phyloP scores from a whole-genome alignment of 2,329 filamentous ascomycete species.

The Plectosphaerella plurivora region DNA sequence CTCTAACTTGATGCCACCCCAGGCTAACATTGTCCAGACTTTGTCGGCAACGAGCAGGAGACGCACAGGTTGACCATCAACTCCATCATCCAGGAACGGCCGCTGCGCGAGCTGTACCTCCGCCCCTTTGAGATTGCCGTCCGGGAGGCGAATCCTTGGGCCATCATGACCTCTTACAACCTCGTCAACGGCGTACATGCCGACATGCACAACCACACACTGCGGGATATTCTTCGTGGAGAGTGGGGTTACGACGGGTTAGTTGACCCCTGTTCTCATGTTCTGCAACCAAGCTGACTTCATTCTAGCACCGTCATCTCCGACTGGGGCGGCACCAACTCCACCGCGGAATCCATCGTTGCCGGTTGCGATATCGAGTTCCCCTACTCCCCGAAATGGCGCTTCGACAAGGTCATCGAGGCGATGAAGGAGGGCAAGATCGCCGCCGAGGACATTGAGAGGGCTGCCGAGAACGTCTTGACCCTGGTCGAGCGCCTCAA shows the following conservation, averaged over 20 bases:
- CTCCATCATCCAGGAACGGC: conserved; percentile 58
- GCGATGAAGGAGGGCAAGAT: conserved; percentile 46
- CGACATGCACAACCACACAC: conserved; percentile 49
- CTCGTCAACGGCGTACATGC: conserved; percentile 60
- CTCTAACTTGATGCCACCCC: not conserved
- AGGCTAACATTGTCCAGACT: conserved; percentile 36
- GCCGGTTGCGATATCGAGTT: conserved; percentile 57
- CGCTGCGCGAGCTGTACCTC: conserved; percentile 67
- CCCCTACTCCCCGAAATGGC: conserved; percentile 50
- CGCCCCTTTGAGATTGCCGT: conserved; percentile 71
- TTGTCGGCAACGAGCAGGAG: conserved; percentile 71
- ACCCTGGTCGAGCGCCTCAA: conserved; percentile 58
- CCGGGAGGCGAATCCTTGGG: conserved; percentile 64
- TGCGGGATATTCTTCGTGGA: conserved; percentile 54
- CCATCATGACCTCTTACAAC: conserved; percentile 67
- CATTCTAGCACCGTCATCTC: conserved; percentile 46
- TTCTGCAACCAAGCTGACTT: not conserved
- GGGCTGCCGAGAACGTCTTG: conserved; percentile 55
- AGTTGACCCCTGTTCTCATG: conserved; percentile 10
- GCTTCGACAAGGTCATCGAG: conserved; percentile 51
- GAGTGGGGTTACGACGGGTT: conserved; percentile 61
- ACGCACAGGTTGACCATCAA: conserved; percentile 62
- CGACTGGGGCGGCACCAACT: conserved; percentile 56
- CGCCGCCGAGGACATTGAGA: conserved; percentile 45
- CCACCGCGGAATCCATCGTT: conserved; percentile 48